phyloP scores from a whole-genome alignment of 305 asterid species.

The Solanum chacoense region DNA sequence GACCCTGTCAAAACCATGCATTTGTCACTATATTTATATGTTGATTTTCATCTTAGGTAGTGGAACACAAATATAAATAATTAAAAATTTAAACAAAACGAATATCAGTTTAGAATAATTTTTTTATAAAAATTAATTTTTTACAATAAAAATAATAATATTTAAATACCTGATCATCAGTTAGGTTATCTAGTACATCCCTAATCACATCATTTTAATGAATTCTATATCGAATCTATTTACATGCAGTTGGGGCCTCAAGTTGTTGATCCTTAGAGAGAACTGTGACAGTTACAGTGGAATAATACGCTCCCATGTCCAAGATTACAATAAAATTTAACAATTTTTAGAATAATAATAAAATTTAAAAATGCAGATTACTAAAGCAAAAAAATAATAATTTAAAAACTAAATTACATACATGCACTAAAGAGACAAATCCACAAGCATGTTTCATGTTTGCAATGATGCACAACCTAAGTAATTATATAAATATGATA shows the following conservation, averaged over 20 bases:
- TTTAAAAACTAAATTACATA: background rate
- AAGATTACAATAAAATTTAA: background rate
- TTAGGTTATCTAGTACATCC: background rate
- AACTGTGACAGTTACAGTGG: background rate
- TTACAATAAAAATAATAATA: no score
- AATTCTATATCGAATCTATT: background rate
- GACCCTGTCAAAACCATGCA: no score
- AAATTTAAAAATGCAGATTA: background rate
- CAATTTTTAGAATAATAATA: background rate
- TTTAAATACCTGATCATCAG: no score
- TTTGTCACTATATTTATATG: no score
- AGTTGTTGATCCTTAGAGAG: background rate
- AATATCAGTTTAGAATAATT: no score
- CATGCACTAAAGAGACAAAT: background rate
- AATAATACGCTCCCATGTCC: background rate
- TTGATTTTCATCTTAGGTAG: no score
- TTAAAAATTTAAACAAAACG: no score
- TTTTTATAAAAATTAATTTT: no score
- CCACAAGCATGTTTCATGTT: background rate
- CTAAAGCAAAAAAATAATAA: no score
- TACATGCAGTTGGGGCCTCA: background rate
- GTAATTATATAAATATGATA: background rate
- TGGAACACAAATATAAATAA: no score
- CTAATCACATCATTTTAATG: background rate
- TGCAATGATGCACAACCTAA: background rate